phyloP scores from a whole-genome alignment of 352 stramenopile species.

The Globisporangium camurandrum region DNA sequence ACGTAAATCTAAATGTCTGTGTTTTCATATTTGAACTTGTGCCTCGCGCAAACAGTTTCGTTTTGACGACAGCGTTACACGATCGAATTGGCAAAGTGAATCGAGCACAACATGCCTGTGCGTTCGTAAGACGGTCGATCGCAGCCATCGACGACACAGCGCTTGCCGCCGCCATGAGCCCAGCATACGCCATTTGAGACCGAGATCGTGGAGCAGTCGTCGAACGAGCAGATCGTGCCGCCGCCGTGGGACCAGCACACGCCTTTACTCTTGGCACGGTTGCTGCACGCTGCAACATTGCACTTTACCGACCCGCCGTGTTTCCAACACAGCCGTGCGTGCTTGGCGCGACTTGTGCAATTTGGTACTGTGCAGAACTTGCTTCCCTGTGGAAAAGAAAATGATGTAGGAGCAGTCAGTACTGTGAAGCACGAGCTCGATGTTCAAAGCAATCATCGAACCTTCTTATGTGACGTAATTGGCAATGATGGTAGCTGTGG shows the following conservation, averaged over 20 bases:
- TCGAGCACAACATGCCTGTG: no score
- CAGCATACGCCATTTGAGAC: conserved; percentile 26
- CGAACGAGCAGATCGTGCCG: conserved; percentile 39
- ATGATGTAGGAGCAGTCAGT: neutral
- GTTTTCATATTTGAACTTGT: no score
- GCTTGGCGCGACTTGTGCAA: conserved; percentile 45
- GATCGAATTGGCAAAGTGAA: no score
- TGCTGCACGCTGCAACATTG: conserved; percentile 39
- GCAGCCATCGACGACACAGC: conserved; percentile 4
- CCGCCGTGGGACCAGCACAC: conserved; percentile 59
- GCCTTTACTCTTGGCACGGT: conserved; percentile 52
- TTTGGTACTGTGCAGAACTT: conserved; percentile 50
- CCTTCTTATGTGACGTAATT: neutral
- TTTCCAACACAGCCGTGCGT: conserved; percentile 41
- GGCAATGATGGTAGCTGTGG: neutral
- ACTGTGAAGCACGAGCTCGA: neutral
- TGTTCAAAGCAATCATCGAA: neutral
- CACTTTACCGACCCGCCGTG: conserved; percentile 57
- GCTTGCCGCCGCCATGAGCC: conserved; percentile 28
- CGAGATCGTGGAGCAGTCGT: conserved; percentile 14
- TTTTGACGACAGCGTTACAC: no score
- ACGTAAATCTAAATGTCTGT: no score
- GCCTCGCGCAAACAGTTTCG: no score
- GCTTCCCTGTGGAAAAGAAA: conserved; percentile 36
- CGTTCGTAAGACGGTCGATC: neutral